Base-by-base conservation (phyloP, 805 yeast species). In the Millerozyma miso region DNA sequence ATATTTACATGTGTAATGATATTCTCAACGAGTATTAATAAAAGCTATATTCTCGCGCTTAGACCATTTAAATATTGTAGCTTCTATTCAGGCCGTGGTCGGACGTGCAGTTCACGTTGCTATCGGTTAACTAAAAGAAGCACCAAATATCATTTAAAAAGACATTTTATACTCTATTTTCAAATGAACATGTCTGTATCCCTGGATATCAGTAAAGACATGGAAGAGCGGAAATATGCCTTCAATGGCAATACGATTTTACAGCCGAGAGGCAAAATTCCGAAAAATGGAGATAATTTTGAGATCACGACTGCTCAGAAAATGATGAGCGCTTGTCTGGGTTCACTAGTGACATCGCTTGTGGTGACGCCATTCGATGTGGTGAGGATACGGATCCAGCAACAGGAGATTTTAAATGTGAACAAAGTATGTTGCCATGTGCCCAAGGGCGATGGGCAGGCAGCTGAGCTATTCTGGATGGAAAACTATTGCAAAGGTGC, bases 301-400 rank as follows among this genome's bases (percentile, higher is more conserved):
- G 70, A 68, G 14, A 75, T 79, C 44, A 66, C 81, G 4, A 51
- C 79, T 19, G 50, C 65, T 3, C 88, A 86, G 54, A 61, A 89
- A 39, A 84, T 86, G 90, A 60, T 82, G 29, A 82, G 90, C 52
- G 93, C 95, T 0, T 81, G 88, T 52, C 71, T 80, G 37, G 95
- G 95, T 0, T 83, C 91, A 0, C 54, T 86, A 4, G 52, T 85
- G 16, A 86, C 91, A 2, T 84, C 91, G 0, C 52, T 83, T 31
- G 81, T 83, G 33, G 80, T 86, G 29, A 86, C 93, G 1, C 95
- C 95, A 1, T 78, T 86, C 61, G 95, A 86, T 60, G 93, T 86
- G 33, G 84, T 86, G 0, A 67, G 91, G 46, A 80, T 86, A 20
- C 65, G 95, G 46, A 65, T 85, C 20, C 95, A 86, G 51, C 95